Evolutionary conservation across 345 rosid species (phyloP).

Genomic region (Barbarea vulgaris): DNA sequence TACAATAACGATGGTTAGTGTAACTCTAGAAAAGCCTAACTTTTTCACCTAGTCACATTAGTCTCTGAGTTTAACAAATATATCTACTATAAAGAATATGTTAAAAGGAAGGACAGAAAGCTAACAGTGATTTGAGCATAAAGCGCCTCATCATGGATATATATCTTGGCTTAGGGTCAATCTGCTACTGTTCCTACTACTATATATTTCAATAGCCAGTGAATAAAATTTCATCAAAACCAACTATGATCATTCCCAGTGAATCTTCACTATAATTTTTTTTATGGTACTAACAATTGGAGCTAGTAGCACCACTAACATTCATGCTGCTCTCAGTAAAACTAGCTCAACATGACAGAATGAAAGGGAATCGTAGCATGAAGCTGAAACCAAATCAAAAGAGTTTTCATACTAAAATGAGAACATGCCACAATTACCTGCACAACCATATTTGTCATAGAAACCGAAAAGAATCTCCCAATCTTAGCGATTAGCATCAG

Average conservation of each 20-base stretch:
- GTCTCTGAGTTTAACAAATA: not conserved
- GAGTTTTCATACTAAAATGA: not conserved
- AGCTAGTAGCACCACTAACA: not conserved
- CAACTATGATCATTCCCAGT: not conserved
- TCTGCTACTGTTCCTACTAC: not conserved
- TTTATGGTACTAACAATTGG: not conserved
- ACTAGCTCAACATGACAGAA: constrained; percentile 2
- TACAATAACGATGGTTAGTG: not conserved
- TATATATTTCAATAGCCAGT: not conserved
- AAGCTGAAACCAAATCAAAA: not conserved
- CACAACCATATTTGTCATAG: constrained; percentile 74
- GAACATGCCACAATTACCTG: constrained; percentile 52
- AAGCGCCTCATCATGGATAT: not conserved
- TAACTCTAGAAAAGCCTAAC: not conserved
- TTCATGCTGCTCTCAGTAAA: not conserved
- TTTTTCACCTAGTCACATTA: not conserved
- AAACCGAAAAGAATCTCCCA: constrained; percentile 84
- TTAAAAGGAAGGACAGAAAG: not conserved
- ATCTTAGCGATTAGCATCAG: constrained; percentile 84
- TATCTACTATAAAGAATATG: not conserved
- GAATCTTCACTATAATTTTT: not conserved
- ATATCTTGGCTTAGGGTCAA: not conserved
- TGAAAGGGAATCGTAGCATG: not conserved
- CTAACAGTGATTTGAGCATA: not conserved
- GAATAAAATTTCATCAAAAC: not conserved